phyloP scores from a whole-genome alignment of 352 stramenopile genomes.

The Thalassiosira hispida region DNA sequence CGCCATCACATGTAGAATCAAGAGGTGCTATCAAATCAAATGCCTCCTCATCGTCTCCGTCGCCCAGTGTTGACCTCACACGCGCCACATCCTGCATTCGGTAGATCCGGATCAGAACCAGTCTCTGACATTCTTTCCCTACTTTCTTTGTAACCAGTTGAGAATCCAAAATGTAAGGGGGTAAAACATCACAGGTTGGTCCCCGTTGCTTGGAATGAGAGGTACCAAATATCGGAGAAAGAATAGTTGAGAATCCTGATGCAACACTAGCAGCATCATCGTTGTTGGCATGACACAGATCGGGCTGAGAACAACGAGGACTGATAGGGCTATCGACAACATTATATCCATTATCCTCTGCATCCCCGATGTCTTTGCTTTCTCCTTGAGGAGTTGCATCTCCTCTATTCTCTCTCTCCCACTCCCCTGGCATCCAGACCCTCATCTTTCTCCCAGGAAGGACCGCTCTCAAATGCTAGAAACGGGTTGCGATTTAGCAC shows the following conservation, averaged over 20 bases:
- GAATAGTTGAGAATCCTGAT: constrained; percentile 25
- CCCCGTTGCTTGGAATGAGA: constrained; percentile 24
- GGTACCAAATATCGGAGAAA: constrained; percentile 24
- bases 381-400: no score
- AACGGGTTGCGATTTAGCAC: no score
- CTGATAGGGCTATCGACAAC: no score
- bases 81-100: constrained; percentile 58
- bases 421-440: constrained; percentile 35
- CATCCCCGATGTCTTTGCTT: no score
- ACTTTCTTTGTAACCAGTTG: constrained; percentile 79
- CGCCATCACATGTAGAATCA: background rate
- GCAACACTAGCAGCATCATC: constrained; percentile 19
- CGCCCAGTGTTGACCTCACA: constrained; percentile 35
- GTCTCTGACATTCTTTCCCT: constrained; percentile 57
- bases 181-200: constrained; percentile 34
- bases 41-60: constrained; percentile 45
- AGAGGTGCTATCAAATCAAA: constrained; percentile 38
- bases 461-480: constrained; percentile 64
- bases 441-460: constrained; percentile 48
- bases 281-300: background rate
- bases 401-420: constrained; percentile 27
- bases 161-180: constrained; percentile 72
- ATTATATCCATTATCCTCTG: no score
- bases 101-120: constrained; percentile 76
- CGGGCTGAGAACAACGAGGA: no score